Evolutionary conservation across 164 flowering plant species (phyloP), one percentile per base, ranked within the genome.

Genomic region (Kalanchoe fedtschenkoi): DNA sequence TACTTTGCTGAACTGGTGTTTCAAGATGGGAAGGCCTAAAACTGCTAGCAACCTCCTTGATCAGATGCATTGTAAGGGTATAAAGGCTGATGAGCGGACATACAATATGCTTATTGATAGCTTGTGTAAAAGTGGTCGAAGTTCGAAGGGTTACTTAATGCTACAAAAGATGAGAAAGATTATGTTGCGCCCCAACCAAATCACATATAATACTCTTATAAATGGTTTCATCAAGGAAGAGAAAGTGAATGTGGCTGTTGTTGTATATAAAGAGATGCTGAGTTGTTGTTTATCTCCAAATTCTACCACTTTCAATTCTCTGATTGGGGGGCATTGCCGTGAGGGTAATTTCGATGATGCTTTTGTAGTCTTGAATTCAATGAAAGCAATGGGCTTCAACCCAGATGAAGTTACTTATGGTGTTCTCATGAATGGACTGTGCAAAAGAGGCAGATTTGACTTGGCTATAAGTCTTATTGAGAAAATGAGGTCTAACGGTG

Each of bases 171-270:
- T 90, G 89, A 81, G 85, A 70, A 85, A 81, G 70, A 78, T 57
- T 67, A 77, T 58, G 75, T 24, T 84, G 34, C 17, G 58, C 34
- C 97, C 95, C 1, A 86, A 81, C 80, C 82, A 75, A 70, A 76
- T 86, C 30, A 80, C 90, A 28, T 90, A 87, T 54, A 90, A 86
- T 69, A 81, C 89, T 62, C 75, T 90, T 61, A 75, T 87, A 56
- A 76, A 78, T 70, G 97, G 95, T 32, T 86, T 90, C 66, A 80
- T 81, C 35, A 83, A 80, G 73, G 97, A 87, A 70, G 85, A 89
- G 59, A 90, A 90, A 72, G 59, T 81, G 63, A 72, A 35, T 21
- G 76, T 74, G 71, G 97, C 95, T 30, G 46, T 69, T 60, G 62
- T 64, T 32, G 62, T 90, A 64, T 79, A 77, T 29, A 60, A 76